A percentile compares a stretch with the other conserved stretches of the same genome.
phyloP scores from a whole-genome alignment of 2,329 filamentous ascomycete genomes.

The Chaetomiaceae sp. region DNA sequence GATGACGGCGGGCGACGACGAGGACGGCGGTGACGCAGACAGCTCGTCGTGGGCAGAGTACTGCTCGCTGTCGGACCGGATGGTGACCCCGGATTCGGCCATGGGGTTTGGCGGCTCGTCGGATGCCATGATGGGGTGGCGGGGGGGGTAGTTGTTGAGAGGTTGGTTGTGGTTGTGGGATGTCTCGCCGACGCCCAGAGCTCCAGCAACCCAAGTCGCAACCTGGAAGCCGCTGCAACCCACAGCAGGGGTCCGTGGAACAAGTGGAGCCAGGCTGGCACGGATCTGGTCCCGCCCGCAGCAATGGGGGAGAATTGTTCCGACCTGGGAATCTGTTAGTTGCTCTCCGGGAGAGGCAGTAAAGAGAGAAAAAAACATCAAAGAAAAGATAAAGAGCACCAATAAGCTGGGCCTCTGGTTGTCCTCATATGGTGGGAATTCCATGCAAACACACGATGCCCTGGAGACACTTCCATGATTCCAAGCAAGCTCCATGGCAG shows the following conservation, averaged over 20 bases:
- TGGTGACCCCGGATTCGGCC: conserved; percentile 69
- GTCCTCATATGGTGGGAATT: no score
- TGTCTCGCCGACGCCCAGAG: conserved; percentile 12
- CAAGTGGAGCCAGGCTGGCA: no score
- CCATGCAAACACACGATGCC: no score
- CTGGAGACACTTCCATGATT: no score
- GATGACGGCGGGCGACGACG: conserved; percentile 64
- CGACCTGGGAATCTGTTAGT: no score
- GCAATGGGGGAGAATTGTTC: no score
- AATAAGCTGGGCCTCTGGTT: no score
- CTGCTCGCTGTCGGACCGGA: conserved; percentile 78
- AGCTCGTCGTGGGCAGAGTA: conserved; percentile 63
- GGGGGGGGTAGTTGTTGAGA: neutral
- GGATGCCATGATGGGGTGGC: conserved; percentile 46
- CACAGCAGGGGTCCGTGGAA: neutral
- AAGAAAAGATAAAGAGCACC: no score
- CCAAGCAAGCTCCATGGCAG: neutral
- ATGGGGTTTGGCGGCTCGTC: conserved; percentile 51
- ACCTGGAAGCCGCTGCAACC: neutral
- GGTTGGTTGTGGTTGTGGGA: neutral
- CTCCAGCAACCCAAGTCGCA: conserved; percentile 3
- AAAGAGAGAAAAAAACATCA: no score
- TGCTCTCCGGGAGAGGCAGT: no score
- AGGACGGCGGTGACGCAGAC: conserved; percentile 56
- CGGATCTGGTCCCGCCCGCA: no score